A percentile compares a stretch with the other conserved stretches of the same genome.
Evolutionary conservation across 495 filamentous ascomycete species (phyloP).

Genomic region (Hypoxylon lienhwacheense): DNA sequence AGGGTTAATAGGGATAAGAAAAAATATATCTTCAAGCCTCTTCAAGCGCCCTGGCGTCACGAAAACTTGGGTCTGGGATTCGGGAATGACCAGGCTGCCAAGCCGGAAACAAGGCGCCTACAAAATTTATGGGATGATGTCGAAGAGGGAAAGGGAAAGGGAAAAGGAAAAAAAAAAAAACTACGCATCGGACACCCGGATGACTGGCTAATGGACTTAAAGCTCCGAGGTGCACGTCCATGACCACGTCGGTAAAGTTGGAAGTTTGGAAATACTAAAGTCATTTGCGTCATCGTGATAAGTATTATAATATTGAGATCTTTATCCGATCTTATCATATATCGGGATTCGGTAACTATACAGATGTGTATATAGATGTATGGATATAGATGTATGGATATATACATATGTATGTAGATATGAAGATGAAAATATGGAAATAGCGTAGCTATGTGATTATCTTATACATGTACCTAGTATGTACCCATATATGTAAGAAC

Average conservation of each 20-base stretch:
- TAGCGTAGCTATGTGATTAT: too few species aligned
- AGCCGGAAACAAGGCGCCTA: conserved; percentile 26
- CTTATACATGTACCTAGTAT: too few species aligned
- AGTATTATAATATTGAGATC: neutral
- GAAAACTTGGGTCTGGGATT: neutral
- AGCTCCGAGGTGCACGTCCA: conserved; percentile 10
- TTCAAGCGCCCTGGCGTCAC: neutral
- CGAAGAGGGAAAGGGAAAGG: neutral
- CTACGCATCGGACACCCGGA: conserved; percentile 16
- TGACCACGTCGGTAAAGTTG: conserved; percentile 10
- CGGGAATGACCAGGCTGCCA: conserved; percentile 15
- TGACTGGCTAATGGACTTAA: conserved; percentile 15
- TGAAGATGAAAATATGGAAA: too few species aligned
- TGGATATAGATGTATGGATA: too few species aligned
- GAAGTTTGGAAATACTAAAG: conserved; percentile 1
- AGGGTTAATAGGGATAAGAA: neutral
- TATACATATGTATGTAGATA: too few species aligned
- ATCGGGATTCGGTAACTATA: too few species aligned
- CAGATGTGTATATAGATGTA: too few species aligned
- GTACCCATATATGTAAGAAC: too few species aligned
- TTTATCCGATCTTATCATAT: neutral
- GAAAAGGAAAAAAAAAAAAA: too few species aligned
- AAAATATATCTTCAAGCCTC: conserved; percentile 12
- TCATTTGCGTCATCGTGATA: conserved; percentile 25
- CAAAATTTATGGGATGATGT: conserved; percentile 18